Evolutionary conservation across 169 alveolate genomes (phyloP), one percentile per base, ranked within the genome.

Genomic region (Plasmodium cynomolgi): DNA sequence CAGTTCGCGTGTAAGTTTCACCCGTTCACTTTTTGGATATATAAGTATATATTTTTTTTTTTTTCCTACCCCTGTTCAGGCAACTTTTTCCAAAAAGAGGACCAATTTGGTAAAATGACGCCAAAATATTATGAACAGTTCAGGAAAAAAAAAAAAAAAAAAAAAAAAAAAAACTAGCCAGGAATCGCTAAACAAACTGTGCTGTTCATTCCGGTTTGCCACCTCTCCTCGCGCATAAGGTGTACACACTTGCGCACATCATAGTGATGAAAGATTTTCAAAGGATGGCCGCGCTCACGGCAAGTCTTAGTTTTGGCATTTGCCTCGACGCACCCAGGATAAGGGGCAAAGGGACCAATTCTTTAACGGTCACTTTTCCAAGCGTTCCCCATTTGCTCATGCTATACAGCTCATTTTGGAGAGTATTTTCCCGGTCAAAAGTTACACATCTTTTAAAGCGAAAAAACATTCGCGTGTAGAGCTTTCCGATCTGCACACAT

Each of bases 71-170:
- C 29, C 15, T 26, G 23, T n/a, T 31, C 39, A 41, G 56, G 23
- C 39, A 26, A 58, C 39, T 41, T 83, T 83, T 47, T 5, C 26
- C 26, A 58, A 83, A 58, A 83, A 83, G 23, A 58, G 26, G 26
- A 31, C 47, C 39, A 31, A 20, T 29, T 50, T 41, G 58, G 23
- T n/a, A 80, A 39, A 41, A 31, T 37, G 84, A 1, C 37, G 13
- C n/a, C 77, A 23, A 29, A 17, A 56, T 26, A 20, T 83, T 83
- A n/a, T 83, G 91, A 83, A 83, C 91, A 31, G 41, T 29, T 83
- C 34, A 54, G 71, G 31, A 83, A 83, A 83, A 83, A 83, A 41
- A 82, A 34, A 41, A 41, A 81, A 82, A 33, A 41, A 41, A 81
- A 50, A 81, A 29, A 54, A 26, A 81, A 50, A 41, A 47, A 47